phyloP scores from a whole-genome alignment of 768 basidiomycete species.

The Chalciporus sphaerocephalus region DNA sequence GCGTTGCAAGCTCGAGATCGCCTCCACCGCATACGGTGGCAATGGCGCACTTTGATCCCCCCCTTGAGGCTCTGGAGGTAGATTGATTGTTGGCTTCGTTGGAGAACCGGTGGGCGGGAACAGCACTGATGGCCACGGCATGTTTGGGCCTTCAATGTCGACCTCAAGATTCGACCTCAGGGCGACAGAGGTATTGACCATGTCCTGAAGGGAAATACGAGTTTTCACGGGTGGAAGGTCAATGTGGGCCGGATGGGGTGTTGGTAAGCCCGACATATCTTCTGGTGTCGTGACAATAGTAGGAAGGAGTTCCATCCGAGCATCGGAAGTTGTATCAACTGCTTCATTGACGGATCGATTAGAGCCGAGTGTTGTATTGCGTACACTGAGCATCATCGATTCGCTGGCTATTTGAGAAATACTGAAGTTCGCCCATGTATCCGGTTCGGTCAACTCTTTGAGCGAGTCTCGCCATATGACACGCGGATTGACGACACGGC shows the following conservation, averaged over 20 bases:
- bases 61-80: constrained; percentile 17
- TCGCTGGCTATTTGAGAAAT: constrained; percentile 62
- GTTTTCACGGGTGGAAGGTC: constrained; percentile 30
- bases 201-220: constrained; percentile 65
- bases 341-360: constrained; percentile 14
- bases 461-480: constrained; percentile 63
- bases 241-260: constrained; percentile 34
- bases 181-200: constrained; percentile 67
- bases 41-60: constrained; percentile 21
- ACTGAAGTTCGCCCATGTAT: constrained; percentile 65
- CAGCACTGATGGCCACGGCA: constrained; percentile 48
- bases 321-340: constrained; percentile 1
- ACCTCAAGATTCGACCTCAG: constrained; percentile 68
- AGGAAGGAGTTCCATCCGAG: constrained; percentile 1
- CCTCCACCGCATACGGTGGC: constrained; percentile 53
- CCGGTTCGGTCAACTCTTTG: constrained; percentile 57
- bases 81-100: constrained; percentile 13
- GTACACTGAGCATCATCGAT: constrained; percentile 63
- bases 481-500: constrained; percentile 69
- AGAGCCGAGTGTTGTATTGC: constrained; percentile 50
- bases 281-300: constrained; percentile 15
- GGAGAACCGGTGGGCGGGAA: constrained; percentile 36
- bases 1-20: constrained; percentile 67
- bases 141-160: constrained; percentile 49
- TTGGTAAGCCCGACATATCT: constrained; percentile 23